These are phyloP conservation scores for Suillus luteus DNA, from an alignment of 768 basidiomycete species.

Conservation along the genomic window DNA sequence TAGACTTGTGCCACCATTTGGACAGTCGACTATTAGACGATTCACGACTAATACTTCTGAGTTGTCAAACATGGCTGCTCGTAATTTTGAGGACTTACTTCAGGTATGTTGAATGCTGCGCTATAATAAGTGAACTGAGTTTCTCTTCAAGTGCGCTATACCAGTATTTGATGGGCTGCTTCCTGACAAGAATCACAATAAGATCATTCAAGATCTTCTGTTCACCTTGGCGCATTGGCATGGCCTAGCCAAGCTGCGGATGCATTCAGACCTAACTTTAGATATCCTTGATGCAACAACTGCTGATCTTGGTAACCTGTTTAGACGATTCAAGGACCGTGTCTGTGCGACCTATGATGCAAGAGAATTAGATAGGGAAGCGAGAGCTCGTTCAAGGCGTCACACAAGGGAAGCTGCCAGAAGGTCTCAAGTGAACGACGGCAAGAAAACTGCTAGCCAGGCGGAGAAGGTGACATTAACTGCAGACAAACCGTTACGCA, in stretches of 20 bases:
- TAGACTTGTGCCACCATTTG: conserved; percentile 34
- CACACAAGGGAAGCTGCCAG: neutral
- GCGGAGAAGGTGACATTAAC: neutral
- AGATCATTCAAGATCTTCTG: no score
- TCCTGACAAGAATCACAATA: neutral
- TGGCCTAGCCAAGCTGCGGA: no score
- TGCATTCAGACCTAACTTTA: no score
- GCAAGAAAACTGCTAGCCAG: neutral
- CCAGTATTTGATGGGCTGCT: conserved; percentile 35
- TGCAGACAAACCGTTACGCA: neutral
- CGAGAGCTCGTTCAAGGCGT: neutral
- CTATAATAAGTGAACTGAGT: neutral
- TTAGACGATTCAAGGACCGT: no score
- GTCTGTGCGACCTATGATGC: neutral
- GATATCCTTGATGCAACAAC: no score
- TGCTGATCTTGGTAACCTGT: no score
- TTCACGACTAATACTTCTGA: conserved; percentile 35
- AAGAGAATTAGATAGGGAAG: neutral
- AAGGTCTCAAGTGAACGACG: neutral
- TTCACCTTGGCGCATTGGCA: no score
- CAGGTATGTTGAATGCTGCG: conserved; percentile 19
- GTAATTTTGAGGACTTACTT: conserved; percentile 39
- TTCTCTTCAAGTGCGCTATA: conserved; percentile 26
- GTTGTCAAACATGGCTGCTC: conserved; percentile 37
- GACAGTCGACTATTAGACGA: conserved; percentile 29